phyloP scores from a whole-genome alignment of 2,329 filamentous ascomycete species.

The Fusarium sp. region DNA sequence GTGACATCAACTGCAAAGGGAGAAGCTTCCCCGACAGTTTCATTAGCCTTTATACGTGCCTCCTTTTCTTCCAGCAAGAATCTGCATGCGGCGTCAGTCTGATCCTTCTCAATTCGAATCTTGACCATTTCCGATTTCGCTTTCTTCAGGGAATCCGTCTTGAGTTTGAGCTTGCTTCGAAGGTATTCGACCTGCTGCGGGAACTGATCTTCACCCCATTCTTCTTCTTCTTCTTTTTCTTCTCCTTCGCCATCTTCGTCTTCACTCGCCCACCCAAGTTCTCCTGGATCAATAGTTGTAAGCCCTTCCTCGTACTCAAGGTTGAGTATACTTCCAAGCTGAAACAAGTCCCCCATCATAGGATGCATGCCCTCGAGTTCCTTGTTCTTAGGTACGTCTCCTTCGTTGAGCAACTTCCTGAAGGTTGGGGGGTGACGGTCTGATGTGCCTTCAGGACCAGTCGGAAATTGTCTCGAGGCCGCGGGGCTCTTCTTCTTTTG shows the following conservation, averaged over 20 bases:
- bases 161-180: not conserved
- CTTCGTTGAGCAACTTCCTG: not conserved
- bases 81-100: too few species aligned
- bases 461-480: not conserved
- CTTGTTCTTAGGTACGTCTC: not conserved
- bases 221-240: not conserved
- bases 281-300: not conserved
- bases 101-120: too few species aligned
- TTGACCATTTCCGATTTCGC: not conserved
- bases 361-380: not conserved
- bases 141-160: not conserved
- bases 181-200: not conserved
- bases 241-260: not conserved
- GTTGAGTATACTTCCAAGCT: not conserved
- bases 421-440: not conserved
- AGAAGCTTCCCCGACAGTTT: not conserved
- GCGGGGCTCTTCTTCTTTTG: not conserved
- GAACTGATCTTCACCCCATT: not conserved
- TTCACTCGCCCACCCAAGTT: conserved; percentile 7
- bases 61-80: too few species aligned
- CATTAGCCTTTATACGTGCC: too few species aligned
- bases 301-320: conserved; percentile 1
- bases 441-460: not conserved
- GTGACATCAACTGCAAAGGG: not conserved
- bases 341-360: conserved; percentile 6